These are phyloP conservation scores for Plasmodium sp. DNA, from an alignment of 169 alveolate genomes.

Conservation along the genomic window DNA sequence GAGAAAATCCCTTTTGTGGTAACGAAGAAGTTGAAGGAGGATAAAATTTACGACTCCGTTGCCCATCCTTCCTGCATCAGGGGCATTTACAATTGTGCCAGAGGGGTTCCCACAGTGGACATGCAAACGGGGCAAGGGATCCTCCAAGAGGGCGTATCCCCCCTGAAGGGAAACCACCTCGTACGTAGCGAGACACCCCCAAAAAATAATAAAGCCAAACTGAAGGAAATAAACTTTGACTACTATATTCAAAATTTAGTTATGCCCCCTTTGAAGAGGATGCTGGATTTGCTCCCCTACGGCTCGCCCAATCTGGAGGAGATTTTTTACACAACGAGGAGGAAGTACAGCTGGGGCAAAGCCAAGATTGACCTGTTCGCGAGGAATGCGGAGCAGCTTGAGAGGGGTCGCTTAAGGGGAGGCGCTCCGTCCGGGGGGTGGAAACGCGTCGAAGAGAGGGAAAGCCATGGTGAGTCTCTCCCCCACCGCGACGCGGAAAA, in stretches of 20 bases:
- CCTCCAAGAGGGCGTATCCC: neutral
- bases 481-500: neutral
- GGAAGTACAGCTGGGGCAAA: neutral
- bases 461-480: slow-evolving; percentile 6
- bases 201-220: slow-evolving; percentile 6
- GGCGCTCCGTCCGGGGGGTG: neutral
- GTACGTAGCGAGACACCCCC: neutral
- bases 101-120: neutral
- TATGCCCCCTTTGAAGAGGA: slow-evolving; percentile 77
- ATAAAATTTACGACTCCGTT: slow-evolving; percentile 38
- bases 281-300: slow-evolving; percentile 75
- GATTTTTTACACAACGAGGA: slow-evolving; percentile 5
- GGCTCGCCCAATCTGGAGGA: slow-evolving; percentile 7
- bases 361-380: slow-evolving; percentile 15
- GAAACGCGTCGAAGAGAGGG: neutral
- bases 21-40: slow-evolving; percentile 46
- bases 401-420: neutral
- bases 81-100: slow-evolving; percentile 31
- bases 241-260: slow-evolving; percentile 76
- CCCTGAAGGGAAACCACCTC: neutral
- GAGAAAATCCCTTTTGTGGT: slow-evolving; percentile 78
- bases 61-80: slow-evolving; percentile 21
- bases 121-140: neutral
- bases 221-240: slow-evolving; percentile 71
- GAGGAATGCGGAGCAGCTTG: neutral